Conservation (phyloP, 176 grass and related monocot species). For the Leersia perrieri region DNA sequence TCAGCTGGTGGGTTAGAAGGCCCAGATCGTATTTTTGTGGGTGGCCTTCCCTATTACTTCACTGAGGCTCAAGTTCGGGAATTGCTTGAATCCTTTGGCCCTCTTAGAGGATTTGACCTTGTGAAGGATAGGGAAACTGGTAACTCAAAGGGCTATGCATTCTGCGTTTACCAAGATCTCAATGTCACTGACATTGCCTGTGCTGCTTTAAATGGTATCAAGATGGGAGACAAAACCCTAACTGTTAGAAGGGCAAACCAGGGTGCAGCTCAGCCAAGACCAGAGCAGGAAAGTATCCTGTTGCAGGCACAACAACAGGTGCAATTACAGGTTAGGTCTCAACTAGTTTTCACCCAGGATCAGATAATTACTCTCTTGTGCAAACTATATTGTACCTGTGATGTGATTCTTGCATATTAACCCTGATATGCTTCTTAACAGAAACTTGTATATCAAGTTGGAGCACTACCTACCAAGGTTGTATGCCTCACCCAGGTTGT, state of each 20-base stretch:
- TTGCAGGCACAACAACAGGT: constrained; percentile 98
- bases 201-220: constrained; percentile 95
- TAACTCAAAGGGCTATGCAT: constrained; percentile 97
- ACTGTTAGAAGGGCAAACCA: constrained; percentile 95
- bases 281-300: constrained; percentile 90
- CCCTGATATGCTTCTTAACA: constrained; percentile 30
- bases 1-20: constrained; percentile 92
- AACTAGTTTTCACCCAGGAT: not conserved
- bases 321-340: constrained; percentile 69
- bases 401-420: constrained; percentile 7
- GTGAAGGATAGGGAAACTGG: constrained; percentile 99
- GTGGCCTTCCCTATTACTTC: constrained; percentile 98
- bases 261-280: constrained; percentile 77
- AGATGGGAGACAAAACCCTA: constrained; percentile 99
- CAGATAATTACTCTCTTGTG: constrained; percentile 10
- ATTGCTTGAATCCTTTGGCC: constrained; percentile 90
- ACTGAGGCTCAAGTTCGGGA: constrained; percentile 96
- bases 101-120: constrained; percentile 90
- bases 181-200: constrained; percentile 95
- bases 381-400: not conserved
- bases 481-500: constrained; percentile 89
- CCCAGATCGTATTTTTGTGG: constrained; percentile 94
- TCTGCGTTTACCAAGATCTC: constrained; percentile 94
- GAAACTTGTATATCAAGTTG: constrained; percentile 98
- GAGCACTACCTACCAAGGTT: constrained; percentile 78